Base-by-base conservation (phyloP, 2,329 filamentous ascomycete genomes). In the Trichoderma sp. region DNA sequence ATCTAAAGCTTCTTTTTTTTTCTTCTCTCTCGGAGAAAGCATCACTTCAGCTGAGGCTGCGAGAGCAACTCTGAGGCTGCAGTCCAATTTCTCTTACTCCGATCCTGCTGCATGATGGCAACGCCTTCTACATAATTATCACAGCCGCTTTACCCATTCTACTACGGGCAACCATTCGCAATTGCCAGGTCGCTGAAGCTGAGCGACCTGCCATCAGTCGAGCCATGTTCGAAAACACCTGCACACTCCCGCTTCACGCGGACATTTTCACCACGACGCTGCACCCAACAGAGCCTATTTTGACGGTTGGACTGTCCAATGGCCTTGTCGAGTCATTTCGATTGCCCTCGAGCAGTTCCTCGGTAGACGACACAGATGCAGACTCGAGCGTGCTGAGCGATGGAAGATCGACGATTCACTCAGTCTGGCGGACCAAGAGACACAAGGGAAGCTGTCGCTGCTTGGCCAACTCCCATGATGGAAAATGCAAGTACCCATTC, bases 371-470 rank as follows among this genome's bases (percentile, higher is more conserved):
- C 48, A 78, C 70, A 4, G 84, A 84, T 67, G 81, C 76, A 37
- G 82, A 86, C 65, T 78, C 80, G 54, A 87, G 82, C 71, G 79
- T 84, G 2, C 66, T 85, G 25, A 86, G 83, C 22, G 81, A 84
- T 73, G 93, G 92, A 12, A 90, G 86, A 70, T 91, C 90, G 52
- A 87, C 90, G 67, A 91, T 98, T 70, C 91, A 94, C 72, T 92
- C 90, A 0, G 82, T 89, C 69, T 99, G 95, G 95, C 87, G 88
- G 73, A 98, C 95, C 5, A 86, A 89, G 72, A 86, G 95, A 70
- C 95, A 99, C 81, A 97, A 97, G 83, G 94, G 93, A 13, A 97
- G 93, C 84, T 98, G 94, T 77, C 87, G 95, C 64, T 90, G 88
- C 69, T 81, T 98, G 66, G 88, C 86, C 5, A 98, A 94, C 80